These are phyloP conservation scores for Suillus alpinus DNA, from an alignment of 768 basidiomycete genomes.

Conservation along the genomic window DNA sequence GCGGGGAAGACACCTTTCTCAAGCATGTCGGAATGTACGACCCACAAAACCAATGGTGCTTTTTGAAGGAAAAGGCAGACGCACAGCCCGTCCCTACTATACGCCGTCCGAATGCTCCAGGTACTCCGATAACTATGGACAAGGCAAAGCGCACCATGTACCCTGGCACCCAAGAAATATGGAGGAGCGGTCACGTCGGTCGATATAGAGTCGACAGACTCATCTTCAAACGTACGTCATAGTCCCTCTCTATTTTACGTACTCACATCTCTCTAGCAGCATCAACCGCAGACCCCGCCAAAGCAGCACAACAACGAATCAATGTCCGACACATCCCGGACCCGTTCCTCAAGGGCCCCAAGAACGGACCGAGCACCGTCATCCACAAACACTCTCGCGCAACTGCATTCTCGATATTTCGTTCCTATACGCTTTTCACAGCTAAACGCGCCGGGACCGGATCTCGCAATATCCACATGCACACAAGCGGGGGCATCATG, in stretches of 20 bases:
- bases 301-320: constrained; percentile 67
- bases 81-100: constrained; percentile 12
- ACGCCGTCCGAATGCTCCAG: constrained; percentile 19
- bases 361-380: constrained; percentile 58
- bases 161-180: constrained; percentile 51
- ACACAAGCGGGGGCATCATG: constrained; percentile 45
- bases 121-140: constrained; percentile 11
- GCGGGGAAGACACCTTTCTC: constrained; percentile 40
- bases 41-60: constrained; percentile 52
- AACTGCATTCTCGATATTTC: constrained; percentile 74
- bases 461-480: constrained; percentile 20
- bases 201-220: constrained; percentile 57
- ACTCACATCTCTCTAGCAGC: constrained; percentile 23
- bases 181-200: constrained; percentile 63
- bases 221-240: constrained; percentile 34
- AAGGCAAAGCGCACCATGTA: constrained; percentile 17
- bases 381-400: constrained; percentile 84
- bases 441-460: constrained; percentile 11
- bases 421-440: constrained; percentile 45
- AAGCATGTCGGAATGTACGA: constrained; percentile 42
- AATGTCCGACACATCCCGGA: constrained; percentile 56
- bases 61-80: constrained; percentile 52
- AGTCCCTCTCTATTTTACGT: neutral
- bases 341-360: constrained; percentile 40
- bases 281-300: constrained; percentile 44